Evolutionary conservation across 768 basidiomycete genomes (phyloP), one percentile per base, ranked within the genome.

Genomic region (Naganishia randhawae): DNA sequence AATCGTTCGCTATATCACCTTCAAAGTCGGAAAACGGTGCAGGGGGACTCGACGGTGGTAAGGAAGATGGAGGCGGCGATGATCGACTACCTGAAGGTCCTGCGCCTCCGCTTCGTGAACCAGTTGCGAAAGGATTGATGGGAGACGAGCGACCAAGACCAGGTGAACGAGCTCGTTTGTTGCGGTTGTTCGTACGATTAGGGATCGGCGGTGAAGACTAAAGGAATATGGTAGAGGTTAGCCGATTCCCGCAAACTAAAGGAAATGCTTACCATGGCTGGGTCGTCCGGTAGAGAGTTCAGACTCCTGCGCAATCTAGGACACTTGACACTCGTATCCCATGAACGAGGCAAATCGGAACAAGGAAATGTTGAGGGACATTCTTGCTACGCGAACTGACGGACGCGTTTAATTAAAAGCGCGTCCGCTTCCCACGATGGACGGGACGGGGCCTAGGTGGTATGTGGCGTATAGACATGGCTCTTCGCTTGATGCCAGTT

Each of bases 11-110:
- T 41, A 89, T 65, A 66, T 85, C 87, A 27, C 92, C 91, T 32
- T 93, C 90, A 29, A 91, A 89, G 72, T 96, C 94, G 5, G 88
- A 88, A 76, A 96, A 92, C 6, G 87, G 87, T 1, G 86, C 84
- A 4, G 88, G 90, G 4, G 91, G 90, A 5, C 90, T 92, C 0
- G 90, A 90, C 13, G 91, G 91, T 0, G 91, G 91, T 9, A 94
- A 83, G 22, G 91, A 91, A 17, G 89, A 89, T 5, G 81, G 81
- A 6, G 81, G 81, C 50, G 80, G 78, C 3, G 80, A 79, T 1
- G 78, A 76, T 16, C 75, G 72, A 14, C 72, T 52, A 25, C 65
- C 70, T 11, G 77, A 76, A 4, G 76, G 78, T 9, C 76, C 76
- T 5, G 65, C 65, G 8, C 61, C 61, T 41, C 41, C 37, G 6